Conservation (phyloP, 352 stramenopile genomes). For the Globisporangium paddicum region DNA sequence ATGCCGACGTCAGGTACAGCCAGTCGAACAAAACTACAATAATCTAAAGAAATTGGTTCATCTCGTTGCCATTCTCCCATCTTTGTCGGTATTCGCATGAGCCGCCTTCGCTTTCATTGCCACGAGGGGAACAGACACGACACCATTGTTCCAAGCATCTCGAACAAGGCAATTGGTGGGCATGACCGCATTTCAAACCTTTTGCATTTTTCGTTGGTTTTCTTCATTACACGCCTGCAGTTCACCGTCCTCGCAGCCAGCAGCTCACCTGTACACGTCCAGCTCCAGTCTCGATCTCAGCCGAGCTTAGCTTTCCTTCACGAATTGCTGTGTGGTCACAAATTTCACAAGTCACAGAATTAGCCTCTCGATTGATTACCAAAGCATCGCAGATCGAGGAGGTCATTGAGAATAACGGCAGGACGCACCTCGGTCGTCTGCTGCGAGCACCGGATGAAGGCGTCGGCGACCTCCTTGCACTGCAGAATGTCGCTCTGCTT, state of each 20-base stretch:
- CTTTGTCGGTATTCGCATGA: too few species aligned
- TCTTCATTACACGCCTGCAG: too few species aligned
- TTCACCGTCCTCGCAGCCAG: neutral
- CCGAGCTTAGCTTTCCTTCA: conserved; percentile 49
- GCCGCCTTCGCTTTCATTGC: too few species aligned
- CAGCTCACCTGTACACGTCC: neutral
- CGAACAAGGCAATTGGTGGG: too few species aligned
- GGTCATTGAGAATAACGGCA: too few species aligned
- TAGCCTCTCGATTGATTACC: too few species aligned
- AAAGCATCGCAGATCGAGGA: too few species aligned
- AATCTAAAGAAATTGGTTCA: neutral
- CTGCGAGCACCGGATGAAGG: conserved; percentile 76
- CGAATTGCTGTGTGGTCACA: conserved; percentile 38
- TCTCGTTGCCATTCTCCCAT: neutral
- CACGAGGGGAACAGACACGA: too few species aligned
- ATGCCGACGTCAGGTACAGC: conserved; percentile 2
- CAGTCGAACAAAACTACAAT: neutral
- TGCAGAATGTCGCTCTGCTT: conserved; percentile 72
- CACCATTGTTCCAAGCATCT: too few species aligned
- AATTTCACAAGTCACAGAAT: neutral
- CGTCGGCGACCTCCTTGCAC: conserved; percentile 85
- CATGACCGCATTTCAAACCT: too few species aligned
- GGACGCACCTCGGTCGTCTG: conserved; percentile 65
- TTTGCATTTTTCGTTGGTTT: too few species aligned
- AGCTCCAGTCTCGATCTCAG: neutral